Base-by-base conservation (phyloP, 2,329 filamentous ascomycete genomes). In the Paradendryphiella salina region DNA sequence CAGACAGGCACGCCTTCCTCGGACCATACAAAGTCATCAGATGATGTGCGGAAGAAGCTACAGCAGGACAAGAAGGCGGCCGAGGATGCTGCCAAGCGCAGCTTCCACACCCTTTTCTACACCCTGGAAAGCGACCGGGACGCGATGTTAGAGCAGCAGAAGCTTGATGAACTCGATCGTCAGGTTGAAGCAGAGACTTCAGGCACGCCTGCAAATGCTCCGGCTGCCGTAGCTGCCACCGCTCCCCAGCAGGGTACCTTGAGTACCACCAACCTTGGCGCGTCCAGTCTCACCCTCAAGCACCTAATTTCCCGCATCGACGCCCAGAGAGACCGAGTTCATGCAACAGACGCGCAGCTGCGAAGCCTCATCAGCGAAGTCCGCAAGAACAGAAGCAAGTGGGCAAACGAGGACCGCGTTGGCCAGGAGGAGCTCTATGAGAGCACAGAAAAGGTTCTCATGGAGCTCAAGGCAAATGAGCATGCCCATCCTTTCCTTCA, bases 341-440 rank as follows among this genome's bases (percentile, higher is more conserved):
- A 86, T 70, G 93, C 94, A 14, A 96, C 92, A 1, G 94, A 99
- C 76, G 88, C 91, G 18, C 93, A 99, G 69, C 79, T 99, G 52
- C 85, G 94, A 52, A 90, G 88, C 41, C 78, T 99, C 51, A 96
- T 99, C 83, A 96, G 94, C 65, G 94, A 99, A 74, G 94, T 99
- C 14, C 85, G 94, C 58, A 99, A 97, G 74, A 97, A 97, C 64
- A 83, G 94, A 65, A 97, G 93, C 75, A 99, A 99, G 76, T 99
- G 94, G 94, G 93, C 94, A 3, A 97, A 89, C 71, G 94, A 97
- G 73, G 94, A 99, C 64, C 94, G 95, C 62, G 88, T 99, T 55
- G 93, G 94, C 52, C 94, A 99, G 74, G 94, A 99, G 74, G 94
- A 99, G 74, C 81, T 99, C 5, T 99, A 99, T 71, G 94, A 99